A percentile compares a stretch with the other conserved stretches of the same genome.
phyloP scores from a whole-genome alignment of 805 yeast genomes.

The Yarrowia porcina region DNA sequence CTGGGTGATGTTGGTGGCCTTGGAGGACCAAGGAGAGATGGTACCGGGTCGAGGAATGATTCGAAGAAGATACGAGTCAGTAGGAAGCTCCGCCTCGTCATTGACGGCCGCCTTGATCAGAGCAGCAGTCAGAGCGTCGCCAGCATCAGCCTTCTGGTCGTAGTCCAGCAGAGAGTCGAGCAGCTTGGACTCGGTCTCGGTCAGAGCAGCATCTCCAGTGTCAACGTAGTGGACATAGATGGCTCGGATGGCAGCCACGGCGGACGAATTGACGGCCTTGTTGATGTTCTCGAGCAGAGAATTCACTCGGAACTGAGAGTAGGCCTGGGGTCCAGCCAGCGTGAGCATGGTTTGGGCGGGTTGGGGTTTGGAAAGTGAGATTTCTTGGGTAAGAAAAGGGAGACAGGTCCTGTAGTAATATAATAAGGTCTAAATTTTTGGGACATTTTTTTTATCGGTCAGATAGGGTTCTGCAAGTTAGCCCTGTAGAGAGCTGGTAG shows the following conservation, averaged over 20 bases:
- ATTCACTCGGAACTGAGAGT: slow-evolving; percentile 80
- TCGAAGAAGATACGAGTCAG: slow-evolving; percentile 56
- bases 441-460: slow-evolving; percentile 23
- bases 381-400: neutral
- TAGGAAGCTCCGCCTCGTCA: slow-evolving; percentile 35
- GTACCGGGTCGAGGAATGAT: slow-evolving; percentile 92
- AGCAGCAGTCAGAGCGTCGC: slow-evolving; percentile 45
- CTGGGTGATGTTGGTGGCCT: slow-evolving; percentile 90
- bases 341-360: slow-evolving; percentile 39
- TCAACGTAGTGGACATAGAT: slow-evolving; percentile 80
- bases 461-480: slow-evolving; percentile 15
- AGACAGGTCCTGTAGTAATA: neutral
- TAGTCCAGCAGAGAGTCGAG: slow-evolving; percentile 67
- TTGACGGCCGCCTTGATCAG: slow-evolving; percentile 42
- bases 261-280: slow-evolving; percentile 61
- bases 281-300: slow-evolving; percentile 70
- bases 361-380: slow-evolving; percentile 7
- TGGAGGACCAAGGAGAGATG: slow-evolving; percentile 98
- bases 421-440: slow-evolving; percentile 22
- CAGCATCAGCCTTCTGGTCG: slow-evolving; percentile 59
- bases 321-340: slow-evolving; percentile 85
- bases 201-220: slow-evolving; percentile 42
- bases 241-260: slow-evolving; percentile 67
- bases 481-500: too few relatives aligned
- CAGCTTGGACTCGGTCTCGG: slow-evolving; percentile 38